These are phyloP conservation scores for Plicaturopsis crispa DNA, from an alignment of 768 basidiomycete species.

Conservation along the genomic window DNA sequence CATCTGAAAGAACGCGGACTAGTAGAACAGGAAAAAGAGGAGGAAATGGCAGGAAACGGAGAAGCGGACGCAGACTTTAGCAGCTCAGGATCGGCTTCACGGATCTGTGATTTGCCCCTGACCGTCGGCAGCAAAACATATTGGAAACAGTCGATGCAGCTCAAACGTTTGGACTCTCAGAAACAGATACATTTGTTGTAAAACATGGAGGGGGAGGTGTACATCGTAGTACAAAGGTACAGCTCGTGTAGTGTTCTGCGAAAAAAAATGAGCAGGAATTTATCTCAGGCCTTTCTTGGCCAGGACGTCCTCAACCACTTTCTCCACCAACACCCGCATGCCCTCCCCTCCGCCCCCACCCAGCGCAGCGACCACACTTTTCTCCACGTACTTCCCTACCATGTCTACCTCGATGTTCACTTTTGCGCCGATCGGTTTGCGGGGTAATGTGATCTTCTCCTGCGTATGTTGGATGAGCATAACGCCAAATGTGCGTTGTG, in stretches of 20 bases:
- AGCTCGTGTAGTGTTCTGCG: slow-evolving; percentile 1
- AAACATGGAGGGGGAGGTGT: slow-evolving; percentile 1
- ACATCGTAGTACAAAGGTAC: background rate
- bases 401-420: slow-evolving; percentile 97
- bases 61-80: too few relatives aligned
- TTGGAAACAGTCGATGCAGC: too few relatives aligned
- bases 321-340: slow-evolving; percentile 44
- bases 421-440: slow-evolving; percentile 66
- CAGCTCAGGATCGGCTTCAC: too few relatives aligned
- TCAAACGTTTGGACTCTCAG: too few relatives aligned
- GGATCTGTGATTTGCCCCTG: too few relatives aligned
- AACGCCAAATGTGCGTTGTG: slow-evolving; percentile 60
- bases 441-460: slow-evolving; percentile 72
- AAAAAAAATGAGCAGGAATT: too few relatives aligned
- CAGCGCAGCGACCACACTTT: slow-evolving; percentile 68
- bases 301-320: slow-evolving; percentile 48
- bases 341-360: slow-evolving; percentile 44
- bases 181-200: background rate
- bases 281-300: slow-evolving; percentile 32
- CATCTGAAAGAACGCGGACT: too few relatives aligned
- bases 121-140: too few relatives aligned
- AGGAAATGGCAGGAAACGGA: too few relatives aligned
- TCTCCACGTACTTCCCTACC: slow-evolving; percentile 87
- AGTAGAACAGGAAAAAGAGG: too few relatives aligned
- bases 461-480: slow-evolving; percentile 98